Percentiles rank a stretch among this genome's conserved stretches.
Evolutionary conservation across 164 flowering plant species (phyloP).

Genomic region (Saururus chinensis): DNA sequence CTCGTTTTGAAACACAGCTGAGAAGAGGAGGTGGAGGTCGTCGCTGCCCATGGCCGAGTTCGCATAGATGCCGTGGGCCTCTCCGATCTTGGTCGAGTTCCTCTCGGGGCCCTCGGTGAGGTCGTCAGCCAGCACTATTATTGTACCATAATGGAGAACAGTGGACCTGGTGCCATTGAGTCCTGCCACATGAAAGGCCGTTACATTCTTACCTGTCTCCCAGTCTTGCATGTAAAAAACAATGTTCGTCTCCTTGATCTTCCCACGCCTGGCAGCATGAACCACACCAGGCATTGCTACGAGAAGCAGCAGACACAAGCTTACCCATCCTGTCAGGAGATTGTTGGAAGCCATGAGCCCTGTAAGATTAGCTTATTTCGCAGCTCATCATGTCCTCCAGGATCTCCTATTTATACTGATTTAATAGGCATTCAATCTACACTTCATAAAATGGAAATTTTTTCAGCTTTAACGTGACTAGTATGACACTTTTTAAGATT

Average conservation of each 20-base stretch:
- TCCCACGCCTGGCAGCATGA: neutral
- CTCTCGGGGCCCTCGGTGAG: slow-evolving; percentile 6
- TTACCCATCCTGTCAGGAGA: too few relatives aligned
- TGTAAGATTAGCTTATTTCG: too few relatives aligned
- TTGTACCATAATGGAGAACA: slow-evolving; percentile 1
- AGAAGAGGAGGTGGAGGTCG: neutral
- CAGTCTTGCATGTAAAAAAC: too few relatives aligned
- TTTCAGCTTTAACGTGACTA: too few relatives aligned
- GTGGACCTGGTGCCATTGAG: neutral
- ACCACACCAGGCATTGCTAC: too few relatives aligned
- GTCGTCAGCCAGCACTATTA: neutral
- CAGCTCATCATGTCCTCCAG: too few relatives aligned
- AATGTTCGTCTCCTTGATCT: slow-evolving; percentile 5
- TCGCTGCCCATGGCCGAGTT: slow-evolving; percentile 2
- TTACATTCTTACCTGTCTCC: neutral
- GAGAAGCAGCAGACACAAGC: too few relatives aligned
- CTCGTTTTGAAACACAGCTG: slow-evolving; percentile 2
- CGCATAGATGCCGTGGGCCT: slow-evolving; percentile 9
- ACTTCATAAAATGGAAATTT: too few relatives aligned
- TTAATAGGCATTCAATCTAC: too few relatives aligned
- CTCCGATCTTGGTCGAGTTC: slow-evolving; percentile 6
- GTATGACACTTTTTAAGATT: too few relatives aligned
- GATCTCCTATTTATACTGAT: too few relatives aligned
- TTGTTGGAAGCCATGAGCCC: too few relatives aligned
- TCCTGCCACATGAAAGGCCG: neutral